Evolutionary conservation across 2,329 filamentous ascomycete genomes (phyloP).

Genomic region (Diplodia intermedia): DNA sequence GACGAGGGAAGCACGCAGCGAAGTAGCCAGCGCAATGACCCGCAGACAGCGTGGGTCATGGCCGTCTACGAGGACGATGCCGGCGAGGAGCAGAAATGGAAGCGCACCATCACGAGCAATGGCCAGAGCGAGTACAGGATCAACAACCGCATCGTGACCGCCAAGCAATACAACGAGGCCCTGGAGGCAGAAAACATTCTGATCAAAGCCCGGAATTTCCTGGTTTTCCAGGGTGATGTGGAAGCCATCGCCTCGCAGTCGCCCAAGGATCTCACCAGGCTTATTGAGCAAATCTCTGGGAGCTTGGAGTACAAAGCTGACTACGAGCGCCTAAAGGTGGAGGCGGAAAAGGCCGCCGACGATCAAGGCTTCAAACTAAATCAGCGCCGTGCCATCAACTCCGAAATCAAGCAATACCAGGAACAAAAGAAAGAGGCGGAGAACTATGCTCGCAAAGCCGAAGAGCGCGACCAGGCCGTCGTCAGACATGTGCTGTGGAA

Average conservation of each 20-base stretch:
- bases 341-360: conserved; percentile 85
- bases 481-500: conserved; percentile 97
- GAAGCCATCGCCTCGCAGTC: conserved; percentile 96
- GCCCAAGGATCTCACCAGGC: conserved; percentile 86
- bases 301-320: conserved; percentile 93
- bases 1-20: conserved; percentile 60
- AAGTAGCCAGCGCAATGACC: conserved; percentile 74
- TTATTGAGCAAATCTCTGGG: conserved; percentile 97
- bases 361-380: conserved; percentile 89
- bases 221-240: conserved; percentile 98
- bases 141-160: conserved; percentile 87
- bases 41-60: conserved; percentile 98
- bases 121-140: conserved; percentile 96
- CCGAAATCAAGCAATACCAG: conserved; percentile 96
- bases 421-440: conserved; percentile 97
- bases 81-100: conserved; percentile 94
- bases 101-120: conserved; percentile 86
- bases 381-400: conserved; percentile 90
- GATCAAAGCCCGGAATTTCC: conserved; percentile 96
- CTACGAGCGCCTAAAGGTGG: conserved; percentile 87
- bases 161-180: conserved; percentile 90
- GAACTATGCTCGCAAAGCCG: conserved; percentile 86
- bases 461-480: conserved; percentile 88
- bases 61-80: conserved; percentile 98
- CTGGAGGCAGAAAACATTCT: conserved; percentile 94